Evolutionary conservation across 176 grass and related monocot species (phyloP).

Genomic region (Oryza rufipogon): DNA sequence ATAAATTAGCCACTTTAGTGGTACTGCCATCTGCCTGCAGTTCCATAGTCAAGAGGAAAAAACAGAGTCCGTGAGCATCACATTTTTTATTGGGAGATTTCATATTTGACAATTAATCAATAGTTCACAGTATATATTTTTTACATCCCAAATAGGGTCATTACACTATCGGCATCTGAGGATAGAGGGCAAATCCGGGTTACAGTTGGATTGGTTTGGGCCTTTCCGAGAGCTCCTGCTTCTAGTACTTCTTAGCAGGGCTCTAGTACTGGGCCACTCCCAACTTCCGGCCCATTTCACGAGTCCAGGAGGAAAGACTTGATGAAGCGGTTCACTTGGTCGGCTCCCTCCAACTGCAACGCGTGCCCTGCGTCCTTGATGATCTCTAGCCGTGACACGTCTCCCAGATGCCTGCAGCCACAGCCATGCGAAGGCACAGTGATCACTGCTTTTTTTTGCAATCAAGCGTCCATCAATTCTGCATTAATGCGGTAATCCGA

Average conservation of each 20-base stretch:
- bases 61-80: background rate
- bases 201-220: background rate
- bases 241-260: background rate
- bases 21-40: no score
- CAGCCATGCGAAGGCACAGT: background rate
- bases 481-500: no score
- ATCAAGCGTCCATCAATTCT: background rate
- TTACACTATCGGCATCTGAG: background rate
- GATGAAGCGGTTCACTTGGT: constrained; percentile 58
- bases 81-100: background rate
- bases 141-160: background rate
- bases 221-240: background rate
- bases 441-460: background rate
- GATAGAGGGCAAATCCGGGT: background rate
- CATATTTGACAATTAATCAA: background rate
- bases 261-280: background rate
- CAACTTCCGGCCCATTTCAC: background rate
- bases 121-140: background rate
- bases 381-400: constrained; percentile 61
- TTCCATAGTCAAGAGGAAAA: background rate
- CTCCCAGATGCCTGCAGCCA: constrained; percentile 66
- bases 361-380: constrained; percentile 82
- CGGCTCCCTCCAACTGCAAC: constrained; percentile 71
- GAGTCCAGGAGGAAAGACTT: constrained; percentile 56
- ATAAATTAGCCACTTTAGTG: background rate